Evolutionary conservation across 192 early-diverging fungal species (phyloP).

Genomic region (Linnemannia hyalina): DNA sequence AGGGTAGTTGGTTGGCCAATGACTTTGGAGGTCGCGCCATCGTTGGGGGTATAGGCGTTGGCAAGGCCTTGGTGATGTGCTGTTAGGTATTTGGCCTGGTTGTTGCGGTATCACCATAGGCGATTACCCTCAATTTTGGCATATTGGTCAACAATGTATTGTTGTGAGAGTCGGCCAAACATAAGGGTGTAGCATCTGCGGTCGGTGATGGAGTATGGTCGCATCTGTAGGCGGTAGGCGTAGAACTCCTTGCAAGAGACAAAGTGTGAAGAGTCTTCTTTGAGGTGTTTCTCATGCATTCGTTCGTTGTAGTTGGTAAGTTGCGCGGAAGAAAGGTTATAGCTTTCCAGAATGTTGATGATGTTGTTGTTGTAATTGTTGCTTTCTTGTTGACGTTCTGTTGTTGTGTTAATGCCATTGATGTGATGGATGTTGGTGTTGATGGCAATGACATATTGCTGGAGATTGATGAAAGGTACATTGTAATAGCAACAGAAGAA

Average conservation of each 20-base stretch:
- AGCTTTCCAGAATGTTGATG: background rate
- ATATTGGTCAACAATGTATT: slow-evolving; percentile 52
- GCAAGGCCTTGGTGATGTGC: background rate
- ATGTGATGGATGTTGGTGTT: background rate
- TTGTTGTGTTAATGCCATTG: background rate
- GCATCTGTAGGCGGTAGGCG: slow-evolving; percentile 22
- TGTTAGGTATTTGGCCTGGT: slow-evolving; percentile 8
- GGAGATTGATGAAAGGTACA: background rate
- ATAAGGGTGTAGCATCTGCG: slow-evolving; percentile 7
- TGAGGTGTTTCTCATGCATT: background rate
- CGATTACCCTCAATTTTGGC: slow-evolving; percentile 12
- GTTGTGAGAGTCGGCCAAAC: slow-evolving; percentile 32
- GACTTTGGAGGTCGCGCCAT: background rate
- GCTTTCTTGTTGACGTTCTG: background rate
- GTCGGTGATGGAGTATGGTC: background rate
- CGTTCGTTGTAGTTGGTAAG: background rate
- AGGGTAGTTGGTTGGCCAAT: background rate
- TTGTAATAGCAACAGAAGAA: too few species aligned
- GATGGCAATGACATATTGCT: background rate
- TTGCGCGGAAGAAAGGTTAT: background rate
- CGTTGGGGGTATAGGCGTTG: slow-evolving; percentile 10
- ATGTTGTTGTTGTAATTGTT: slow-evolving; percentile 2
- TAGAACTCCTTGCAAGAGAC: slow-evolving; percentile 10
- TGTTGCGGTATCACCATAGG: background rate
- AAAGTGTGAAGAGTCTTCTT: background rate